Base-by-base conservation (phyloP, 2,329 filamentous ascomycete species). In the Colletotrichum abscissum region DNA sequence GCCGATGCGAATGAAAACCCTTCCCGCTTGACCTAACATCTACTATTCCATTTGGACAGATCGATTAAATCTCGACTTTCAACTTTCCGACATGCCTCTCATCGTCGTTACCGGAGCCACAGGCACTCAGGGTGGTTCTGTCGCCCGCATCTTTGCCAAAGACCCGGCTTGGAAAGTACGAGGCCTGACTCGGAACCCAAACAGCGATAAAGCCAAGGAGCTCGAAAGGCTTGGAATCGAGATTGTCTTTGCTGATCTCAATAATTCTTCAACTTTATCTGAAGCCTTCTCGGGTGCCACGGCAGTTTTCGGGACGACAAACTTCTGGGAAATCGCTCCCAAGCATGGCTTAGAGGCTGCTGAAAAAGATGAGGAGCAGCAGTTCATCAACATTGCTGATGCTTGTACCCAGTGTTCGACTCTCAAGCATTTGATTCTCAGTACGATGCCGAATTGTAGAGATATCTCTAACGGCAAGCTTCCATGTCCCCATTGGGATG, bases 391-490 rank as follows among this genome's bases (percentile, higher is more conserved):
- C 54, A 72, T 87, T 5, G 85, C 84, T 4, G 79, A 80, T 5
- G 85, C 85, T 3, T 86, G 85, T 0, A 79, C 81, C 0, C 72
- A 76, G 8, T 83, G 79, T 0, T 16, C 76, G 0, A 81, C 82
- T 0, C 79, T 88, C 1, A 77, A 84, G 67, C 84, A 86, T 72
- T 87, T 82, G 75, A 79, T 87, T 67, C 87, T 84, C 84, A 85
- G 82, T 8, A 87, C 85, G 0, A 78, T 85, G 5, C 85, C 85
- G 1, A 80, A 81, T 46, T 76, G 79, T 5, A 76, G 74, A 42
- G 75, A 71, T 14, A 77, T 82, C 19, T 80, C 80, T 5, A 71
- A 74, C 0, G 84, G 84, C 0, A 80, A 81, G 60, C 69, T 77
- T 3, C 46, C 76, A 4, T 79, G 85, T 0, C 82, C 84, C 1